Evolutionary conservation across 1,284 basidiomycete genomes (phyloP), one percentile per base, ranked within the genome.

Genomic region (Tranzscheliella williamsii): DNA sequence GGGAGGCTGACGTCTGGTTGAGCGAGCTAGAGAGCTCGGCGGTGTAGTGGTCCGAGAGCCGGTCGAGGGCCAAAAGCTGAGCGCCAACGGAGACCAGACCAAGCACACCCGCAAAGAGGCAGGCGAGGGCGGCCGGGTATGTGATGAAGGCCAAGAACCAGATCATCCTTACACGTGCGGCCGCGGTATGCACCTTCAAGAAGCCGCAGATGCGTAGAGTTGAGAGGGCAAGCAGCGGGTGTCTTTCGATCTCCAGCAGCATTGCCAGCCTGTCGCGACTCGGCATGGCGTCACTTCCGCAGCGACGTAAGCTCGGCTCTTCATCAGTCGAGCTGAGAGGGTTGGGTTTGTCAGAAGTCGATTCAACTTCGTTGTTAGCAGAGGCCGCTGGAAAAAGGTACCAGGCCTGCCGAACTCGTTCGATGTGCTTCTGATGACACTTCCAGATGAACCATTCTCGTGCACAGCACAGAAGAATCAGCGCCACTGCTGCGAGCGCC

Each of bases 141-240:
- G 90, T 88, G 52, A 96, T 82, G 79, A 94, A 96, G 64, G 89
- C 84, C 62, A 90, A 81, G 78, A 90, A 89, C 87, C 88, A 93
- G 80, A 82, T 57, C 87, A 80, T 27, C 15, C 56, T 27, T 17
- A 55, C 40, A 24, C 61, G 47, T 3, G 57, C 41, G 12, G 35
- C 21, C 4, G 39, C 38, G 0, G 45, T 40, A 5, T 34, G 41
- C 24, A 73, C 36, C 8, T 67, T 61, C 0, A 70, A n/a, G 3
- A 36, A 16, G 12, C 38, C 23, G 11, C 50, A 66, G 8, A 50
- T 16, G 7, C 24, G 33, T 20, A 70, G 49, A 5, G 51, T 38
- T 9, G 54, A 24, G 1, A 33, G n/a, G 2, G 69, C 48, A 11
- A 71, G 37, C 16, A 72, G 47, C 9, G 71, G 63, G 30, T 68